Percentiles rank a stretch among this genome's conserved stretches.
These are phyloP conservation scores for Lagerstroemia speciosa DNA, from an alignment of 345 rosid species.

Conservation along the genomic window DNA sequence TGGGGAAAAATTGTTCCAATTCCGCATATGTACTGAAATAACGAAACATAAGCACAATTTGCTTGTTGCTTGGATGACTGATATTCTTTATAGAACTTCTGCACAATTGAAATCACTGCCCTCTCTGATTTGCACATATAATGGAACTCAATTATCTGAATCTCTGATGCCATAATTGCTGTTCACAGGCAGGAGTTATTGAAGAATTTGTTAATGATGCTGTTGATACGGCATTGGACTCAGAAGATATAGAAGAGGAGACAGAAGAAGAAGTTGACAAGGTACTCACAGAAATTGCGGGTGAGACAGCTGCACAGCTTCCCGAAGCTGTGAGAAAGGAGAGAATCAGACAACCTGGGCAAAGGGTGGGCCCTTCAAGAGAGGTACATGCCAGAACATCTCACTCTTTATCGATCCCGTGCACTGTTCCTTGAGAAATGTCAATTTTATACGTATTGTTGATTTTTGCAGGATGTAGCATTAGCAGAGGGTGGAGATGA, in stretches of 20 bases:
- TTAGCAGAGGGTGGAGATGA: slow-evolving; percentile 74
- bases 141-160: neutral
- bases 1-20: too few relatives aligned
- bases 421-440: neutral
- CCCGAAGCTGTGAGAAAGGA: slow-evolving; percentile 79
- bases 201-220: slow-evolving; percentile 85
- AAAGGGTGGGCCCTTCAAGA: slow-evolving; percentile 35
- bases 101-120: neutral
- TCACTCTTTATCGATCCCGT: neutral
- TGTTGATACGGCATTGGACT: slow-evolving; percentile 62
- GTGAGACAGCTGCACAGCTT: slow-evolving; percentile 88
- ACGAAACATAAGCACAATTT: neutral
- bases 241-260: slow-evolving; percentile 89
- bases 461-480: slow-evolving; percentile 48
- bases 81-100: neutral
- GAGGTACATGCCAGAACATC: neutral
- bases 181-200: slow-evolving; percentile 66
- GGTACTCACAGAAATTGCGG: slow-evolving; percentile 80
- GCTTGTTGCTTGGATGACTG: neutral
- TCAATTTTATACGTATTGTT: neutral
- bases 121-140: neutral
- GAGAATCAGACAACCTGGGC: slow-evolving; percentile 56
- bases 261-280: slow-evolving; percentile 87
- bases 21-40: neutral
- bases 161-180: neutral